Conservation (phyloP, 2,329 filamentous ascomycete species). For the Atkinsonella hypoxylon region DNA sequence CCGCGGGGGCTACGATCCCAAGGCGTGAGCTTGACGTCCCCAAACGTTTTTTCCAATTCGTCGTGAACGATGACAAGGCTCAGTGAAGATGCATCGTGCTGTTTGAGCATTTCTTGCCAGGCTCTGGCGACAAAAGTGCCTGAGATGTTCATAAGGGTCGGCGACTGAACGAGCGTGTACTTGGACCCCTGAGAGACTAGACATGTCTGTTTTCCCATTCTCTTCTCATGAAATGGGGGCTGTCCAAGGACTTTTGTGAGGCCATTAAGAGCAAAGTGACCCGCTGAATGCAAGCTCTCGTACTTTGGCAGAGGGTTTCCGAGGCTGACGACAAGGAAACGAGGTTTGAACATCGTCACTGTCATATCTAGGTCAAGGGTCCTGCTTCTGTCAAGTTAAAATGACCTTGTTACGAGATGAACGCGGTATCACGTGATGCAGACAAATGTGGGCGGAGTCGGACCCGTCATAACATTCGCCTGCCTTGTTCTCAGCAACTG, state of each 20-base stretch:
- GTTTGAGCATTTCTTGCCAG: slow-evolving; percentile 44
- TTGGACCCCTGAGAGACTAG: slow-evolving; percentile 35
- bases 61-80: slow-evolving; percentile 74
- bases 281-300: slow-evolving; percentile 75
- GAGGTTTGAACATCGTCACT: slow-evolving; percentile 26
- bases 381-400: slow-evolving; percentile 15
- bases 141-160: slow-evolving; percentile 73
- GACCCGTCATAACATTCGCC: neutral
- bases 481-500: slow-evolving; percentile 1
- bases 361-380: neutral
- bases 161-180: slow-evolving; percentile 62
- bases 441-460: slow-evolving; percentile 7
- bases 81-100: slow-evolving; percentile 21
- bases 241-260: slow-evolving; percentile 36
- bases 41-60: slow-evolving; percentile 65
- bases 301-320: slow-evolving; percentile 72
- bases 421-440: slow-evolving; percentile 19
- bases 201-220: slow-evolving; percentile 40
- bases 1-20: slow-evolving; percentile 55
- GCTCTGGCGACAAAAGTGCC: slow-evolving; percentile 58
- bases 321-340: slow-evolving; percentile 71
- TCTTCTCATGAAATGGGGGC: slow-evolving; percentile 35
- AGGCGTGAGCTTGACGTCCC: slow-evolving; percentile 50
- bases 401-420: slow-evolving; percentile 11
- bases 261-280: slow-evolving; percentile 61